These are phyloP conservation scores for Pelargonium australe DNA, from an alignment of 441 rosid species.

Conservation along the genomic window DNA sequence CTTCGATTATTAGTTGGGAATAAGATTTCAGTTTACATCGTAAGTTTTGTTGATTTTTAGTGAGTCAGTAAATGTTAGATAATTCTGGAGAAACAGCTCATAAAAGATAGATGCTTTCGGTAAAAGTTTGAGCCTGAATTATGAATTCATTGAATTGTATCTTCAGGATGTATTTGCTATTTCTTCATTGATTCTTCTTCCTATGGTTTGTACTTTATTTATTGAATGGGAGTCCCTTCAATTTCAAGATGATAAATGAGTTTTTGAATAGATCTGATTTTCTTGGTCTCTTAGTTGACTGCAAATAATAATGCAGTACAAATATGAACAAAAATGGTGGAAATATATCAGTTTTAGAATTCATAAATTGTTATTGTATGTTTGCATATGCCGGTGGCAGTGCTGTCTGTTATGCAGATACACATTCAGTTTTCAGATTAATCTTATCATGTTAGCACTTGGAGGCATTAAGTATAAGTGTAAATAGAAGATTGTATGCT, in stretches of 20 bases:
- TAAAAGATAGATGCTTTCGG: not conserved
- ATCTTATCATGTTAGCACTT: not conserved
- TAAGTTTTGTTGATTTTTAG: not conserved
- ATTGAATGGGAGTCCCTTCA: not conserved
- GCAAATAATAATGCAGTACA: not conserved
- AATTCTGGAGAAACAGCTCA: not conserved
- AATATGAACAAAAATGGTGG: not conserved
- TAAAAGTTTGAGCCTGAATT: not conserved
- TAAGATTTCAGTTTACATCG: not conserved
- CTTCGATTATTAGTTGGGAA: not conserved
- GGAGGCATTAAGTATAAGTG: not conserved
- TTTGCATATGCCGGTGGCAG: not conserved
- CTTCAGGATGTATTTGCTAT: not conserved
- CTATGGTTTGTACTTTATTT: not conserved
- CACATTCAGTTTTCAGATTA: not conserved
- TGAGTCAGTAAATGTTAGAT: too few species aligned
- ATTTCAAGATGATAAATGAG: not conserved
- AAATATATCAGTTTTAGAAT: not conserved
- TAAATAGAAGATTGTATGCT: not conserved
- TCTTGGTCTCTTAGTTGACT: not conserved
- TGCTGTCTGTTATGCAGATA: too few species aligned
- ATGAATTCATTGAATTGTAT: not conserved
- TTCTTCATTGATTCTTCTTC: not conserved
- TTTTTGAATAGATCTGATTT: not conserved
- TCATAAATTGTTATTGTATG: not conserved